Evolutionary conservation across 108 stramenopile species (phyloP), one percentile per base, ranked within the genome.

Genomic region (Nitzschia inconspicua): DNA sequence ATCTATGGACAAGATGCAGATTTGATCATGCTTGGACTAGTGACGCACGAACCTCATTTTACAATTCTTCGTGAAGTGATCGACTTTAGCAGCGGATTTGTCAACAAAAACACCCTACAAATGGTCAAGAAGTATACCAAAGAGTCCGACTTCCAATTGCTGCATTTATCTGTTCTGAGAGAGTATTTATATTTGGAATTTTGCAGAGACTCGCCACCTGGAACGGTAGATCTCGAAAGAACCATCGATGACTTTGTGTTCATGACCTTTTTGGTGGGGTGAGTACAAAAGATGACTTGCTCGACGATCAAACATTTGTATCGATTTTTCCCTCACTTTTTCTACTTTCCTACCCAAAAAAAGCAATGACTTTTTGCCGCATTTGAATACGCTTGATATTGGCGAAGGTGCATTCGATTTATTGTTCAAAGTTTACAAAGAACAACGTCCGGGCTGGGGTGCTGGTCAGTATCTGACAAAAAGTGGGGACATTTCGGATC

Each of bases 1-100:
- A 95, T 99, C 79, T 98, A 97, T 66, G 98, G 98, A 29, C 93
- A 98, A 54, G 99, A 99, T 77, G 99, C 99, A 10, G 99, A 99
- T 79, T 79, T 99, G 6, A 99, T 99, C 79, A 98, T 99, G 98
- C 91, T 99, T 16, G 93, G 92, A 49, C 76, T 99, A 13, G 97
- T 96, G 23, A 90, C 93, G 44, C 98, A 99, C 64, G 97, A 99
- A 74, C 96, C 95, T 11, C 93, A 96, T 79, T 99, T 99, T 75
- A 94, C 86, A 19, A 68, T 99, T 64, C 76, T 98, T 24, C 85
- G 98, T 47, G 98, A 98, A 71, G 89, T 96, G 25, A 82, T 97
- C 41, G 92, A 96, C 65, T 96, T 97, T 57, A 71, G 74, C 36
- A 56, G 55, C 55, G 68, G 76, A 13, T 89, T 86, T 24, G 52